phyloP scores from a whole-genome alignment of 495 filamentous ascomycete species.

The Delitschia confertaspora region DNA sequence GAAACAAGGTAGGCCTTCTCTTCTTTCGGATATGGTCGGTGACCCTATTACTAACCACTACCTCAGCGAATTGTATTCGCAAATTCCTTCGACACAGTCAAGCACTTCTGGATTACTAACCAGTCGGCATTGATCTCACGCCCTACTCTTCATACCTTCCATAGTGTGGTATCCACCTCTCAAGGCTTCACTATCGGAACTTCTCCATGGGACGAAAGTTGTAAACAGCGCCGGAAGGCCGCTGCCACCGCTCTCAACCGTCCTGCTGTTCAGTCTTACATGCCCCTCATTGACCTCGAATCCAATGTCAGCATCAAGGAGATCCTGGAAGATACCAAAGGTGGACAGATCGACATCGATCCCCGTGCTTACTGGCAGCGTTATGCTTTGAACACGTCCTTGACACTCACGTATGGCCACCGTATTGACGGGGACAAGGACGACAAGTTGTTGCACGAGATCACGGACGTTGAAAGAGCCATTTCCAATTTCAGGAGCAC shows the following conservation, averaged over 20 bases:
- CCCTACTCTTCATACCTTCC: conserved; percentile 63
- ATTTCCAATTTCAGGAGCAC: conserved; percentile 57
- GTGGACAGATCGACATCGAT: conserved; percentile 51
- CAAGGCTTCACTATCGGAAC: conserved; percentile 69
- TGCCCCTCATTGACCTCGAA: conserved; percentile 66
- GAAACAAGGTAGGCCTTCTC: conserved; percentile 44
- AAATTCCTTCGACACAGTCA: conserved; percentile 59
- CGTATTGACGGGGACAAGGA: conserved; percentile 52
- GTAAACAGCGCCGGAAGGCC: conserved; percentile 61
- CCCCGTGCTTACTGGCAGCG: conserved; percentile 56
- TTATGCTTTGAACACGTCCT: conserved; percentile 55
- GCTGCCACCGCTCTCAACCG: conserved; percentile 62
- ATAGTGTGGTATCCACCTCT: conserved; percentile 58
- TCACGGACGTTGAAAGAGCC: conserved; percentile 53
- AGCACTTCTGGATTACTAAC: conserved; percentile 62
- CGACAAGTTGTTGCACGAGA: conserved; percentile 49
- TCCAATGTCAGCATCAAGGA: conserved; percentile 56
- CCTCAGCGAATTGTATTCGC: conserved; percentile 56
- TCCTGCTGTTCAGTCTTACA: conserved; percentile 55
- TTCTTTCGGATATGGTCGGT: neutral
- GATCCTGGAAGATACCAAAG: conserved; percentile 47
- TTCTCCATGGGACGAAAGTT: conserved; percentile 65
- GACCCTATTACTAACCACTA: neutral
- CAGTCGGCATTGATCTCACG: conserved; percentile 62
- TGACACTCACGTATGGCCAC: conserved; percentile 58